These are phyloP conservation scores for Populus simonii DNA, from an alignment of 345 rosid genomes.

Conservation along the genomic window DNA sequence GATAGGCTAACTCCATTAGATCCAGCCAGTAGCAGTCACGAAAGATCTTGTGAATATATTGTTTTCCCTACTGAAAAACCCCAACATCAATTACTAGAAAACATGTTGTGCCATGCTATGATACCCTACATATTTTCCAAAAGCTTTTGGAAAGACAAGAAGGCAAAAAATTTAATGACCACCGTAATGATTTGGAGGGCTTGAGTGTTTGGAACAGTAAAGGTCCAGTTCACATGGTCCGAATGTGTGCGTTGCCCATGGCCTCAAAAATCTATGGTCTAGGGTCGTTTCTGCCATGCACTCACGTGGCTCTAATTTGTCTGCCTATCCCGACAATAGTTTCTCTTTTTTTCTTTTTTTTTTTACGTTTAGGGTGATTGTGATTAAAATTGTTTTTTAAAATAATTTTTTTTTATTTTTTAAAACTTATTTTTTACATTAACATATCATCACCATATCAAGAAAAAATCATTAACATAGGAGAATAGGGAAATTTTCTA, in stretches of 20 bases:
- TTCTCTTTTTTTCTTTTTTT: no score
- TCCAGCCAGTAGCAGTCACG: not conserved
- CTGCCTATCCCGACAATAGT: not conserved
- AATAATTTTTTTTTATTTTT: no score
- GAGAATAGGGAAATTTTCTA: not conserved
- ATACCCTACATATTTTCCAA: not conserved
- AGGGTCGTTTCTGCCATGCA: not conserved
- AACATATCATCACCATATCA: no score
- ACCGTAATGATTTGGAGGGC: no score
- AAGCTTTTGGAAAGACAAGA: not conserved
- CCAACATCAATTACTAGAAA: not conserved
- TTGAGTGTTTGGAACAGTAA: not conserved
- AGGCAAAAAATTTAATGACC: not conserved
- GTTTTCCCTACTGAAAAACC: not conserved
- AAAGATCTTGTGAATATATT: not conserved
- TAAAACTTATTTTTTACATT: no score
- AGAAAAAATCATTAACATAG: no score
- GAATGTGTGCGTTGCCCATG: not conserved
- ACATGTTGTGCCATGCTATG: not conserved
- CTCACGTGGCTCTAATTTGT: not conserved
- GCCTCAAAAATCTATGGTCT: not conserved
- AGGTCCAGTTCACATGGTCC: not conserved
- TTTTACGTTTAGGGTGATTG: no score
- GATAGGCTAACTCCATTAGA: not conserved
- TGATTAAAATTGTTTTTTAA: no score